Base-by-base conservation (phyloP, 306 rosid species). In the Dryas drummondii region DNA sequence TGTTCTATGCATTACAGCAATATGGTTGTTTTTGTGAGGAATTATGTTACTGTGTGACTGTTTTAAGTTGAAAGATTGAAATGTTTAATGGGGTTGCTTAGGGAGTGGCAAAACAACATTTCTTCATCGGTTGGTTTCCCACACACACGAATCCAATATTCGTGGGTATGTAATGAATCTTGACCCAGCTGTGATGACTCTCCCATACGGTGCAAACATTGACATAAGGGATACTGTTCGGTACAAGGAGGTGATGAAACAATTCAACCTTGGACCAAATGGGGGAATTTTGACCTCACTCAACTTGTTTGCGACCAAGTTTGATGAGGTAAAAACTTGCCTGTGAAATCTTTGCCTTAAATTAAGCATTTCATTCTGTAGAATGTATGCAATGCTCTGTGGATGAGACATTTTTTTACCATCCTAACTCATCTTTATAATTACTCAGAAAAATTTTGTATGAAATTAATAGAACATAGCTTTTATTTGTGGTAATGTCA, bases 91-190 rank as follows among this genome's bases (percentile, higher is more conserved):
- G 48, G 32, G 84, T 70, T 74, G 76, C 67, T 69, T 63, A 94
- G 99, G 99, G 75, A 90, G 91, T 80, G 99, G 99, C 58, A 94
- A 94, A 82, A 94, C 96, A 6, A 92, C 99, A 6, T 81, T 94
- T 16, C 79, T 94, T 8, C 91, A 89, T 71, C 87, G 91, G 63
- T 88, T 94, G 89, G 97, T 94, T 77, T 81, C 84, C 56, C 89
- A 92, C 69, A 82, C 93, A 4, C 91, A 85, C 6, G 64, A 85
- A 55, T 82, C 90, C 0, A 80, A 86, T 71, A 66, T 89, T 49
- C 72, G 90, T 37, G 96, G 99, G 50, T 92, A 90, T 77, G 96
- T 90, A 72, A 45, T 92, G 85, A 94, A 94, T 84, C 99, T 94
- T 1, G 97, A 94, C 74, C 97, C 97, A 0, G 93, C 97, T n/a